Evolutionary conservation across 2,329 filamentous ascomycete genomes (phyloP).

Genomic region (Colletotrichum gloeosporioides): DNA sequence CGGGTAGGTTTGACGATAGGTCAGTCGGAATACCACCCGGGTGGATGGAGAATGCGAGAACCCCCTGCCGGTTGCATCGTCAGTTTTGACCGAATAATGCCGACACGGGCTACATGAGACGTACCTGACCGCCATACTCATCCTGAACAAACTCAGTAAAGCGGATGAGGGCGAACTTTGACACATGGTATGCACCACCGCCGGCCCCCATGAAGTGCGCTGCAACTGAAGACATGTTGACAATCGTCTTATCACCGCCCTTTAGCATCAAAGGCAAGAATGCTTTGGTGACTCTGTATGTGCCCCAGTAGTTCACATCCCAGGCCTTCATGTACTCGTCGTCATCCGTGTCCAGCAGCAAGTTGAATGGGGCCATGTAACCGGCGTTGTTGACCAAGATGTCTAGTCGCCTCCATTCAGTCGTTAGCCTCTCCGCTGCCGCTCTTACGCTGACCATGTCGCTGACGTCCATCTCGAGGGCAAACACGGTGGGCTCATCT

Average conservation of each 20-base stretch:
- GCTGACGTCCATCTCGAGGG: constrained; percentile 43
- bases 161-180: constrained; percentile 54
- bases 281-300: constrained; percentile 46
- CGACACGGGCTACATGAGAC: background rate
- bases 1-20: constrained; percentile 16
- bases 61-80: constrained; percentile 30
- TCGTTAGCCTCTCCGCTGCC: constrained; percentile 27
- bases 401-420: constrained; percentile 40
- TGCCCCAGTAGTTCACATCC: constrained; percentile 57
- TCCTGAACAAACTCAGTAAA: constrained; percentile 53
- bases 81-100: background rate
- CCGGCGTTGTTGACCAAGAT: constrained; percentile 50
- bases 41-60: constrained; percentile 45
- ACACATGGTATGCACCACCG: constrained; percentile 48
- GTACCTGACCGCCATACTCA: constrained; percentile 42
- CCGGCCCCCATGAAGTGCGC: constrained; percentile 38
- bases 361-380: constrained; percentile 37
- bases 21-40: constrained; percentile 45
- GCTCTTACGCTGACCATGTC: constrained; percentile 34
- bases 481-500: constrained; percentile 43
- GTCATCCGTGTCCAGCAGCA: constrained; percentile 37
- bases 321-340: constrained; percentile 51
- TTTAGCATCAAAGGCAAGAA: constrained; percentile 54
- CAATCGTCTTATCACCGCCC: constrained; percentile 41
- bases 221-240: constrained; percentile 53